Conservation (phyloP, 2,329 filamentous ascomycete species). For the Chalara sp. region DNA sequence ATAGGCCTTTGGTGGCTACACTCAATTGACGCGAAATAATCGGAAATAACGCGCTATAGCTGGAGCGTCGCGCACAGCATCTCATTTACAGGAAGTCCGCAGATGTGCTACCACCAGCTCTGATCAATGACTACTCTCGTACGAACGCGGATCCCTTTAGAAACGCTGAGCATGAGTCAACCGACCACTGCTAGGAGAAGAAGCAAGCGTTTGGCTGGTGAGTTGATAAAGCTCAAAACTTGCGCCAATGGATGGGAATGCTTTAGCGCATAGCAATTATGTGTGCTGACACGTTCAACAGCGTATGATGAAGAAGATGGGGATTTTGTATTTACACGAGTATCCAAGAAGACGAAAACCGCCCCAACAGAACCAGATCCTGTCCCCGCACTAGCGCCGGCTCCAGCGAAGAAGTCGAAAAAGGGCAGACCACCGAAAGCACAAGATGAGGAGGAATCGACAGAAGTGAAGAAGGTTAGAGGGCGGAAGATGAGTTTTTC, state of each 20-base stretch:
- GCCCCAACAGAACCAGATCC: slow-evolving; percentile 37
- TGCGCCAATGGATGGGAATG: slow-evolving; percentile 3
- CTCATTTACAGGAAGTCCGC: background rate
- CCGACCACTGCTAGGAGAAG: slow-evolving; percentile 48
- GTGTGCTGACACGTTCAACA: slow-evolving; percentile 15
- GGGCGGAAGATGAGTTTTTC: slow-evolving; percentile 27
- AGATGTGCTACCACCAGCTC: slow-evolving; percentile 20
- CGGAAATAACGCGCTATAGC: slow-evolving; percentile 8
- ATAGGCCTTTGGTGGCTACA: too few relatives aligned
- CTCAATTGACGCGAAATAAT: slow-evolving; percentile 7
- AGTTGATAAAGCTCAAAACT: slow-evolving; percentile 25
- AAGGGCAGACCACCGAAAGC: slow-evolving; percentile 28
- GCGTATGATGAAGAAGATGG: slow-evolving; percentile 69
- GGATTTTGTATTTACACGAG: slow-evolving; percentile 69
- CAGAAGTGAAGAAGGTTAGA: slow-evolving; percentile 35
- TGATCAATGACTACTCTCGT: slow-evolving; percentile 65
- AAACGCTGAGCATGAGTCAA: slow-evolving; percentile 61
- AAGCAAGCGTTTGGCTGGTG: slow-evolving; percentile 60
- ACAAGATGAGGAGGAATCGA: slow-evolving; percentile 26
- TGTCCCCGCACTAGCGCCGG: slow-evolving; percentile 30
- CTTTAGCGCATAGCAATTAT: background rate
- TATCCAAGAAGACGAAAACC: slow-evolving; percentile 57
- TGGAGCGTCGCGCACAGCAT: slow-evolving; percentile 3
- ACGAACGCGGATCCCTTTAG: slow-evolving; percentile 55
- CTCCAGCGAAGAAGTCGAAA: slow-evolving; percentile 24